These are phyloP conservation scores for Aspergillus eucalypticola DNA, from an alignment of 2,329 filamentous ascomycete genomes.

Conservation along the genomic window DNA sequence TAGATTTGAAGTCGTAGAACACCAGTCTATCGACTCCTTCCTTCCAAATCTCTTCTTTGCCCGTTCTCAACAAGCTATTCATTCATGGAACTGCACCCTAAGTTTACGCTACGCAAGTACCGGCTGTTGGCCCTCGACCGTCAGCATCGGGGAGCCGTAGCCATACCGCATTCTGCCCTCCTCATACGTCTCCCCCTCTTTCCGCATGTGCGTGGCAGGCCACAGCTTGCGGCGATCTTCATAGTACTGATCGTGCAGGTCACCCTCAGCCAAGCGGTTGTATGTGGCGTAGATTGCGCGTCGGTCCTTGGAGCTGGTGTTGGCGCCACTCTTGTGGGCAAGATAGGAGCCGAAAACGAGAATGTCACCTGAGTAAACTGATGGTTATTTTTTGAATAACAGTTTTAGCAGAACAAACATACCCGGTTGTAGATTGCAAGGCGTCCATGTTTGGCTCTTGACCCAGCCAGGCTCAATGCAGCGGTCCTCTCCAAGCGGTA, in stretches of 20 bases:
- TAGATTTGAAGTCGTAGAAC: too few species aligned
- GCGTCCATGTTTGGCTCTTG: slow-evolving; percentile 35
- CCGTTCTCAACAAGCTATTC: too few species aligned
- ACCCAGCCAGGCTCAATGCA: slow-evolving; percentile 41
- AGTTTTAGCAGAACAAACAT: slow-evolving; percentile 3
- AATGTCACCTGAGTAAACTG: slow-evolving; percentile 31
- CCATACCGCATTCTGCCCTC: slow-evolving; percentile 38
- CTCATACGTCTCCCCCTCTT: slow-evolving; percentile 37
- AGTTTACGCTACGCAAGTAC: background rate
- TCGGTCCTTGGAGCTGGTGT: slow-evolving; percentile 37
- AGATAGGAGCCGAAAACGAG: slow-evolving; percentile 45
- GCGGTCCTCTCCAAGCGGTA: slow-evolving; percentile 37
- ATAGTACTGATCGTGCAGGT: slow-evolving; percentile 48
- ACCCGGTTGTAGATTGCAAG: slow-evolving; percentile 39
- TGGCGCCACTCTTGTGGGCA: slow-evolving; percentile 41
- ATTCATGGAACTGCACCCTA: background rate
- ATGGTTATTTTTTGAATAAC: background rate
- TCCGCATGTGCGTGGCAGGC: slow-evolving; percentile 44
- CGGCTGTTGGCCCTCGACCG: slow-evolving; percentile 26
- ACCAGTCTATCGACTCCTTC: background rate
- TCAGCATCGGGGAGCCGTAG: slow-evolving; percentile 44
- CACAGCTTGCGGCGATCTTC: slow-evolving; percentile 42
- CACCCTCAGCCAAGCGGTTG: slow-evolving; percentile 42
- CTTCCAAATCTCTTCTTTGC: background rate
- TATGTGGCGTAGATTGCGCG: slow-evolving; percentile 48